Evolutionary conservation across 306 rosid species (phyloP).

Genomic region (Boehmeria nivea): DNA sequence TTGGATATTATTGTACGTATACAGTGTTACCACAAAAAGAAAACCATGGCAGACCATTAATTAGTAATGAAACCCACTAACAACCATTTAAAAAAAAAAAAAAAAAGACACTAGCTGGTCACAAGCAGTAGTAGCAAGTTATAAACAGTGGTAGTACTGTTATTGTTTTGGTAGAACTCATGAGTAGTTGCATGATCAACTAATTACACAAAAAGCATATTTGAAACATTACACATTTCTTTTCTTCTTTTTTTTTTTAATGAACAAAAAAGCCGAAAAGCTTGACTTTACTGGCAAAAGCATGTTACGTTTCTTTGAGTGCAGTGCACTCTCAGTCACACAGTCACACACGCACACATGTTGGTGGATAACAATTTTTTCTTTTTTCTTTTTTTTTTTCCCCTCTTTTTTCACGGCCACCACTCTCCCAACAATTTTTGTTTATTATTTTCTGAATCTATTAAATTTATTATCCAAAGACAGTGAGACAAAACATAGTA

Average conservation of each 20-base stretch:
- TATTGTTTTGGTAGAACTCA: too few species aligned
- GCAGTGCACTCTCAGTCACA: conserved; percentile 58
- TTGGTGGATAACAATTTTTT: conserved; percentile 18
- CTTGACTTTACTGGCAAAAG: conserved; percentile 87
- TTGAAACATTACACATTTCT: too few species aligned
- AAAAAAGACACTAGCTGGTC: too few species aligned
- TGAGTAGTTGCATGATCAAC: too few species aligned
- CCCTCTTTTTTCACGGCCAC: not conserved
- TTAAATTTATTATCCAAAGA: not conserved
- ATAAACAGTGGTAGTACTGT: too few species aligned
- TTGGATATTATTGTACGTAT: too few species aligned
- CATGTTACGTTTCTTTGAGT: conserved; percentile 79
- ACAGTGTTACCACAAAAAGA: too few species aligned
- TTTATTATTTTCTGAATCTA: not conserved
- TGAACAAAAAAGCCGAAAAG: conserved; percentile 77
- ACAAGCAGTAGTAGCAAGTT: too few species aligned
- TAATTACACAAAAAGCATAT: conserved; percentile 23
- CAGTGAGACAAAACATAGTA: too few species aligned
- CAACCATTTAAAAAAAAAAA: too few species aligned
- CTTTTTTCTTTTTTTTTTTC: not conserved
- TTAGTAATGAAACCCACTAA: too few species aligned
- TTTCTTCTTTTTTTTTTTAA: too few species aligned
- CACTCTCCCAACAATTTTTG: not conserved
- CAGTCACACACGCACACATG: conserved; percentile 1
- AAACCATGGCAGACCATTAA: conserved; percentile 48